A percentile compares a stretch with the other conserved stretches of the same genome.
Conservation (phyloP, 1,284 basidiomycete genomes). For the Acaromyces ingoldii region DNA sequence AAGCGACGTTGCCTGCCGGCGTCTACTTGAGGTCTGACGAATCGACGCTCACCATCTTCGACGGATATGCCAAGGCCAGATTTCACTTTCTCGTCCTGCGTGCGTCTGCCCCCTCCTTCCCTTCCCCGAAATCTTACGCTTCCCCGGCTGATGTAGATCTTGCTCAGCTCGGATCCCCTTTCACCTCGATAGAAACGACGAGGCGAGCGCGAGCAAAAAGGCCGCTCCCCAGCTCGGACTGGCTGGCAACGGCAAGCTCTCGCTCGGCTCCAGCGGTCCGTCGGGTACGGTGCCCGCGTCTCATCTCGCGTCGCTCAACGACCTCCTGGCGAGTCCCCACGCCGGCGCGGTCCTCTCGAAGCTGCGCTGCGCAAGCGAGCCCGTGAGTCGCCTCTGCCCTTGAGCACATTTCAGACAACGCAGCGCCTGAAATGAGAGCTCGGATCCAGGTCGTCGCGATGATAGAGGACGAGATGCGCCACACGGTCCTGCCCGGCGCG, state of each 20-base stretch:
- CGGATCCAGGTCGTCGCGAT: slow-evolving; percentile 52
- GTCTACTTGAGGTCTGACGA: slow-evolving; percentile 61
- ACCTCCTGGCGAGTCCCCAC: slow-evolving; percentile 31
- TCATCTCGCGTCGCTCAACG: slow-evolving; percentile 26
- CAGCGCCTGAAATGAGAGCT: no score
- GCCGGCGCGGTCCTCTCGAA: slow-evolving; percentile 20
- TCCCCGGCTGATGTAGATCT: not conserved
- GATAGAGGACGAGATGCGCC: slow-evolving; percentile 75
- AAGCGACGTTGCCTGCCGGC: slow-evolving; percentile 52
- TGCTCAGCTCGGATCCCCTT: slow-evolving; percentile 22
- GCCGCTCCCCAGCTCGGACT: slow-evolving; percentile 7
- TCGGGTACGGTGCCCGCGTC: slow-evolving; percentile 21
- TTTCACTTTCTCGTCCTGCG: slow-evolving; percentile 32
- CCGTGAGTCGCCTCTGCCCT: no score
- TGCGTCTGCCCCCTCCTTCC: no score
- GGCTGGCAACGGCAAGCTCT: slow-evolving; percentile 26
- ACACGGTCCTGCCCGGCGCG: slow-evolving; percentile 45
- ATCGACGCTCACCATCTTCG: slow-evolving; percentile 69
- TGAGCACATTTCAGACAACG: no score
- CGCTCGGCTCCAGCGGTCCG: slow-evolving; percentile 15
- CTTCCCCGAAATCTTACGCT: no score
- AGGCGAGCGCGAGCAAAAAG: not conserved
- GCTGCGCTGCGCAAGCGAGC: slow-evolving; percentile 17
- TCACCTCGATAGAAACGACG: not conserved
- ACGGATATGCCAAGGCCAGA: slow-evolving; percentile 69